Conservation (phyloP, 257 asterid species). For the Gardenia jasminoides region DNA sequence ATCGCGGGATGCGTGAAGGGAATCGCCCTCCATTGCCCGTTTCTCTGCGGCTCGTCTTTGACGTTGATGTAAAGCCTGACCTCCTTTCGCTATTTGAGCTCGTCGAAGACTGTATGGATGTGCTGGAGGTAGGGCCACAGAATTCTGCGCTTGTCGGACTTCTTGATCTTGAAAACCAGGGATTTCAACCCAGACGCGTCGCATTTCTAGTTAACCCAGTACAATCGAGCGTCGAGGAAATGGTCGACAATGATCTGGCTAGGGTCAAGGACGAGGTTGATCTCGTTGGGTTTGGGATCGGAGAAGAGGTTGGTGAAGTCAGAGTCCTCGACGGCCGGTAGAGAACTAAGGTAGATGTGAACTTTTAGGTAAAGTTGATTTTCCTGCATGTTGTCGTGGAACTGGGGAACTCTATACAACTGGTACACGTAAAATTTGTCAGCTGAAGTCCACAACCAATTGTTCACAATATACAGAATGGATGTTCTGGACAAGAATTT, state of each 20-base stretch:
- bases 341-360: constrained; percentile 64
- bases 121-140: constrained; percentile 68
- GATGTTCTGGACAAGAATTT: constrained; percentile 51
- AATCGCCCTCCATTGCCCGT: constrained; percentile 74
- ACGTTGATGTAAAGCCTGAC: constrained; percentile 62
- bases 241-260: constrained; percentile 52
- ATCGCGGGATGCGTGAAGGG: constrained; percentile 82
- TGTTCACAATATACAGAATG: constrained; percentile 40
- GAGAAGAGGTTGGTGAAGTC: constrained; percentile 81
- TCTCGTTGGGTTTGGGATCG: constrained; percentile 59
- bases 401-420: constrained; percentile 78
- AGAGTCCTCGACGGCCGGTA: constrained; percentile 68
- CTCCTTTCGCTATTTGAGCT: constrained; percentile 67
- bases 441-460: constrained; percentile 40
- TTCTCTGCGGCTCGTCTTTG: constrained; percentile 41
- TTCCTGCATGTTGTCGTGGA: constrained; percentile 88
- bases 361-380: constrained; percentile 70
- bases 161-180: constrained; percentile 59
- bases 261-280: constrained; percentile 61
- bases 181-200: constrained; percentile 32
- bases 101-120: constrained; percentile 61
- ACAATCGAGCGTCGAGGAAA: constrained; percentile 70
- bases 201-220: constrained; percentile 54
- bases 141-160: constrained; percentile 65
- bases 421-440: constrained; percentile 67